Base-by-base conservation (phyloP, 345 rosid genomes). In the Heritiera littoralis region DNA sequence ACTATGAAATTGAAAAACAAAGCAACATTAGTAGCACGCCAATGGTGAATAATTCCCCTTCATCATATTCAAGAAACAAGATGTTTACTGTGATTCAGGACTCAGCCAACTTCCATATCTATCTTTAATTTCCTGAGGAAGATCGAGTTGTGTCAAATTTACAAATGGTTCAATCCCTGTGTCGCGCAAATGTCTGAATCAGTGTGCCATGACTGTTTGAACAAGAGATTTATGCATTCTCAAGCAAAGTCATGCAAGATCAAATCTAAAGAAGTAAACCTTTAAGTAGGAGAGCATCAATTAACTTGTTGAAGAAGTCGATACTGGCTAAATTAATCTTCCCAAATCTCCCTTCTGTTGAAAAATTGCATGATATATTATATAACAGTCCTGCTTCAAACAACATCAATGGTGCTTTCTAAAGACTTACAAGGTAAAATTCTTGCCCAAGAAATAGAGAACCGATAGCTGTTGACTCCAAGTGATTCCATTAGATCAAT, bases 381-480 rank as follows among this genome's bases (percentile, higher is more conserved):
- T 35, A 3, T 35, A 1, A 1, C 38, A 35, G 38, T 35, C 1
- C 1, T 35, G 38, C 38, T 35, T 35, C 3, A 35, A 23, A 23
- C 38, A 35, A 35, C 28, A 35, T 35, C 38, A 35, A 35, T 35
- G 38, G 38, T 35, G 2, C 38, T 35, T 2, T 35, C 38, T 1
- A 1, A 35, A 35, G 38, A 35, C 43, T 41, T 41, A 41, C 98
- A 85, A 4, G 97, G 95, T 74, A 94, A 86, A 71, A 93, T 73
- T 83, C 97, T 85, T 3, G 97, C 88, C 97, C 97, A 90, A 46
- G 98, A 91, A 66, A 93, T 89, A 17, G 97, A 93, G 80, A 94
- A 90, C 23, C 95, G 87, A 66, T 90, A 93, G 85, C 97, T 78
- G 49, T 59, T 68, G 75, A 74, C 82, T 48, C 82, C 78, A 64